A percentile compares a stretch with the other conserved stretches of the same genome.
These are phyloP conservation scores for Citrus trifoliata DNA, from an alignment of 345 rosid genomes.

Conservation along the genomic window DNA sequence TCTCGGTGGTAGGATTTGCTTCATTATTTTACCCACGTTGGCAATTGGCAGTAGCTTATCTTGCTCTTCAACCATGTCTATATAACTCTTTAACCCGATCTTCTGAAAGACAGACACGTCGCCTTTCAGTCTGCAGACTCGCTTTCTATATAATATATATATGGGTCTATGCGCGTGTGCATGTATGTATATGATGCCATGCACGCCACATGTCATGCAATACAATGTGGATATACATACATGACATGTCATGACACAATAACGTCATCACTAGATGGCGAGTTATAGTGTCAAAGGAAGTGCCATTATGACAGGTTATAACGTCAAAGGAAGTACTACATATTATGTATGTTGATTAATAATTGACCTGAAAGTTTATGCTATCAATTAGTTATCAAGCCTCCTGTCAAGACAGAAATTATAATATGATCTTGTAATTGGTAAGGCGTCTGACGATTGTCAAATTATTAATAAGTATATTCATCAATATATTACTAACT, in stretches of 20 bases:
- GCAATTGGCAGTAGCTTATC: conserved; percentile 73
- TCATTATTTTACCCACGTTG: conserved; percentile 76
- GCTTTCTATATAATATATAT: conserved; percentile 13
- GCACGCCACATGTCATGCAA: background rate
- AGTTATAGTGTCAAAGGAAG: background rate
- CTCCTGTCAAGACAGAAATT: background rate
- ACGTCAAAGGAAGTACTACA: background rate
- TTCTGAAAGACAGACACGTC: conserved; percentile 15
- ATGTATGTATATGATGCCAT: background rate
- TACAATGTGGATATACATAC: background rate
- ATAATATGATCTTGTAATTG: too few relatives aligned
- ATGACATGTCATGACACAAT: background rate
- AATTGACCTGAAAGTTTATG: background rate
- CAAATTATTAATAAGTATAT: too few relatives aligned
- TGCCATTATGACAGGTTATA: background rate
- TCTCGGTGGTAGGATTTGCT: conserved; percentile 62
- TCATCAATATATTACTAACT: too few relatives aligned
- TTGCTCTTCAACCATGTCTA: conserved; percentile 54
- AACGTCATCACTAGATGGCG: background rate
- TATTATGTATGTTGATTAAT: background rate
- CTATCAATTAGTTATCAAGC: background rate
- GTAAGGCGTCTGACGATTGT: too few relatives aligned
- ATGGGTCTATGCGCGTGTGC: background rate
- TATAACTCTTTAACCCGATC: conserved; percentile 3
- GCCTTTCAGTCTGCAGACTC: conserved; percentile 19